Evolutionary conservation across 331 rosid species (phyloP), one percentile per base, ranked within the genome.

Genomic region (Acacia pycnantha): DNA sequence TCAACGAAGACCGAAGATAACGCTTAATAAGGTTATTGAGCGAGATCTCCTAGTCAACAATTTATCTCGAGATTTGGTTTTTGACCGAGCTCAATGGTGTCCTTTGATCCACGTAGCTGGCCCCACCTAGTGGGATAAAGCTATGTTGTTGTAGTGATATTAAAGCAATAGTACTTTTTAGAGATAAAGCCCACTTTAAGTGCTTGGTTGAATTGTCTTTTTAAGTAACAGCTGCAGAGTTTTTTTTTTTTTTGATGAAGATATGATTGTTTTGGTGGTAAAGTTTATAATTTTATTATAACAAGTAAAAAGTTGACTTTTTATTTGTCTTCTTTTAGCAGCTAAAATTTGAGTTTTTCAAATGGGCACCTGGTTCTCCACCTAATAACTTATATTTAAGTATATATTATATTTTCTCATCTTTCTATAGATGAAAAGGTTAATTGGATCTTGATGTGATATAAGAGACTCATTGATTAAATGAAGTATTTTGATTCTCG

Each of bases 371-470:
- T 11, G 27, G 27, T 9, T 2, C 26, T 68, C 65, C 70, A n/a
- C 56, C 41, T 54, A 74, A 79, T 69, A 74, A 35, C 64, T 64
- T 51, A 37, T 31, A 62, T 79, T 79, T 29, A 46, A 41, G 5
- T 26, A n/a, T 9, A 22, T 22, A 69, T 43, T 21, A 41, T 70
- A 70, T n/a, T 70, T 43, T 40, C 35, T 70, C 22, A 19, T 41
- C 18, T 70, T 22, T 70, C 21, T 43, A 10, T 70, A 22, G 53
- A 70, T 43, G 31, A 11, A 41, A 70, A 47, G 59, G 72, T 69
- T 79, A 64, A 44, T 54, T 67, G 35, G 58, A 56, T 84, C 77
- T 46, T 59, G 78, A 73, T 33, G 75, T 53, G 59, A 59, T 75
- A n/a, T 82, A 5, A 76, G 77, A 77, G 58, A 13, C 71, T 21